Evolutionary conservation across 176 grass and related monocot genomes (phyloP), one percentile per base, ranked within the genome.

Genomic region (Rhipidocladum racemiflorum): DNA sequence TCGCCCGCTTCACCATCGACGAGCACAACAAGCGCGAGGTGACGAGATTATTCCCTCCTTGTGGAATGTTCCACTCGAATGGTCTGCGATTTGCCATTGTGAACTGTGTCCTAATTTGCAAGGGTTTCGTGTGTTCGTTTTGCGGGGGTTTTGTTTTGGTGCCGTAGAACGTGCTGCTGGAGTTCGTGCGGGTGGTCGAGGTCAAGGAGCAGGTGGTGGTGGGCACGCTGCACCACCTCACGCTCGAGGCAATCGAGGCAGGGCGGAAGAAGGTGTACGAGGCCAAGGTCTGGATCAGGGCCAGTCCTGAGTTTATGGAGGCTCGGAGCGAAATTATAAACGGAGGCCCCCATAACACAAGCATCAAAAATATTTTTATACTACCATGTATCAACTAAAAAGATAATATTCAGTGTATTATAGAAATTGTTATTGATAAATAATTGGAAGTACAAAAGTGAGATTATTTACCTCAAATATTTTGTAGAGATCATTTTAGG

Each of bases 221-320:
- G 63, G 95, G 92, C 76, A 94, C 76, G 45, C 43, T 97, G 76
- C 90, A 97, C 70, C 86, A 97, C 84, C 86, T 97, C 75, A 97
- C 92, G 28, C 45, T 97, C 59, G 95, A 94, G 88, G 92, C 73
- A 45, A 71, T 92, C 15, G 92, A 97, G 15, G 94, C 80, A 10
- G 94, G 92, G 16, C 76, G 56, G 29, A 97, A 97, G 90, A 97
- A 92, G 85, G 38, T 97, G 18, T 97, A 92, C 70, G 90, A 97
- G 85, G 95, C 95, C 27, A 94, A 97, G 88, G 92, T 97, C 25
- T 97, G 90, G 95, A 86, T 94, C 77, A 97, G n/a, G n/a, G n/a
- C n/a, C n/a, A n/a, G n/a, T n/a, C n/a, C n/a, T n/a, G n/a, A n/a
- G n/a, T n/a, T n/a, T n/a, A n/a, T n/a, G n/a, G n/a, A n/a, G n/a